A percentile compares a stretch with the other conserved stretches of the same genome.
Conservation (phyloP, 176 grass and related monocot genomes). For the Ananas comosus region DNA sequence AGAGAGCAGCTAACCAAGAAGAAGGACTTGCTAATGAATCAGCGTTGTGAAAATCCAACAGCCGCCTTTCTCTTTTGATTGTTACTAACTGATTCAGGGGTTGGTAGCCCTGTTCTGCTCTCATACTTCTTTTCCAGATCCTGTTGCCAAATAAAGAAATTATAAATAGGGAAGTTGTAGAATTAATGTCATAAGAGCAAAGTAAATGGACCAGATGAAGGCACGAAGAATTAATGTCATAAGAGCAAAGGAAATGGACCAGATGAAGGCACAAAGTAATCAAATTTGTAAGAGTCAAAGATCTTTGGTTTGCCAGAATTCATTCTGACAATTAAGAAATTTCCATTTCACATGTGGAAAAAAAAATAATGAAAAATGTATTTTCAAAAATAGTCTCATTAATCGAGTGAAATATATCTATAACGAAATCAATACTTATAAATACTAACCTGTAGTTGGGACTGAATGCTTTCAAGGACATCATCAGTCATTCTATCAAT, state of each 20-base stretch:
- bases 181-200: background rate
- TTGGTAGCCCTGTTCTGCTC: slow-evolving; percentile 45
- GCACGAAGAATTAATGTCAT: background rate
- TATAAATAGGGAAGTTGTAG: background rate
- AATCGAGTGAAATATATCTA: too few species aligned
- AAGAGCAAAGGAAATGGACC: background rate
- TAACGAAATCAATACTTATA: too few species aligned
- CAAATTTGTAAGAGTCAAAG: too few species aligned
- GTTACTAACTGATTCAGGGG: slow-evolving; percentile 72
- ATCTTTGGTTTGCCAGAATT: too few species aligned
- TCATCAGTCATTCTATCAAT: slow-evolving; percentile 90
- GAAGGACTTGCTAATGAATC: slow-evolving; percentile 5
- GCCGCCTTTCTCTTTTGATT: slow-evolving; percentile 33
- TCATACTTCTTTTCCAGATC: slow-evolving; percentile 71
- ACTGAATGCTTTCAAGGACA: slow-evolving; percentile 63
- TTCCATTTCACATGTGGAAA: too few species aligned
- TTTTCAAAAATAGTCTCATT: too few species aligned
- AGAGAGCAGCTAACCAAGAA: slow-evolving; percentile 17
- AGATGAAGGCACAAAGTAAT: background rate
- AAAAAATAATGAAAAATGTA: too few species aligned
- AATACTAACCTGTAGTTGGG: slow-evolving; percentile 61
- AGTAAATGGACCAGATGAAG: background rate
- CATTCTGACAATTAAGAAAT: too few species aligned
- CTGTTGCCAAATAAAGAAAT: slow-evolving; percentile 24
- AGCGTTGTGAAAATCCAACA: slow-evolving; percentile 28